These are phyloP conservation scores for Russula virescens DNA, from an alignment of 768 basidiomycete genomes.

Conservation along the genomic window DNA sequence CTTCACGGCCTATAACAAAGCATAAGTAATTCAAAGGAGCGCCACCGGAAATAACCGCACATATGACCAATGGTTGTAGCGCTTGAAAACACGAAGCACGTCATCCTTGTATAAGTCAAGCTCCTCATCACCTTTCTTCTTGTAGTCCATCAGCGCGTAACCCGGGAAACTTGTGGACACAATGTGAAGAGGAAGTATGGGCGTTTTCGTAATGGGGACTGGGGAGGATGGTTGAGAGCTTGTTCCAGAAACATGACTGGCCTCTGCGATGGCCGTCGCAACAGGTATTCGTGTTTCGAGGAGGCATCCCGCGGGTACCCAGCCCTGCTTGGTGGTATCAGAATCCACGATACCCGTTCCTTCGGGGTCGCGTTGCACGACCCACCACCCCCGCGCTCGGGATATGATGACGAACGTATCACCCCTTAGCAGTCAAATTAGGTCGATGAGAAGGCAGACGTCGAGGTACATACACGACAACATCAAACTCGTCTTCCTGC, in stretches of 20 bases:
- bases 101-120: conserved; percentile 87
- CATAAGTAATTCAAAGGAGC: conserved; percentile 14
- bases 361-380: conserved; percentile 89
- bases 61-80: conserved; percentile 98
- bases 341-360: conserved; percentile 75
- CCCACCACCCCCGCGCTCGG: conserved; percentile 98
- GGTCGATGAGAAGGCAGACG: conserved; percentile 16
- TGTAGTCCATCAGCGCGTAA: conserved; percentile 93
- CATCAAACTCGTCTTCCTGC: conserved; percentile 97
- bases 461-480: conserved; percentile 69
- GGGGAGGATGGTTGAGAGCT: conserved; percentile 33
- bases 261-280: conserved; percentile 79
- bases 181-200: conserved; percentile 85
- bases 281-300: conserved; percentile 91
- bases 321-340: conserved; percentile 80
- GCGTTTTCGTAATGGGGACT: conserved; percentile 44
- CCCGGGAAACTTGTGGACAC: conserved; percentile 98
- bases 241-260: conserved; percentile 53
- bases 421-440: conserved; percentile 45
- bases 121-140: conserved; percentile 90
- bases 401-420: conserved; percentile 92
- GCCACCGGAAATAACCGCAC: conserved; percentile 37
- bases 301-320: conserved; percentile 97
- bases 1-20: conserved; percentile 68
- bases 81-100: conserved; percentile 86